Percentiles rank a stretch among this genome's conserved stretches.
Conservation (phyloP, 768 basidiomycete species). For the Rhizopogon salebrosus region DNA sequence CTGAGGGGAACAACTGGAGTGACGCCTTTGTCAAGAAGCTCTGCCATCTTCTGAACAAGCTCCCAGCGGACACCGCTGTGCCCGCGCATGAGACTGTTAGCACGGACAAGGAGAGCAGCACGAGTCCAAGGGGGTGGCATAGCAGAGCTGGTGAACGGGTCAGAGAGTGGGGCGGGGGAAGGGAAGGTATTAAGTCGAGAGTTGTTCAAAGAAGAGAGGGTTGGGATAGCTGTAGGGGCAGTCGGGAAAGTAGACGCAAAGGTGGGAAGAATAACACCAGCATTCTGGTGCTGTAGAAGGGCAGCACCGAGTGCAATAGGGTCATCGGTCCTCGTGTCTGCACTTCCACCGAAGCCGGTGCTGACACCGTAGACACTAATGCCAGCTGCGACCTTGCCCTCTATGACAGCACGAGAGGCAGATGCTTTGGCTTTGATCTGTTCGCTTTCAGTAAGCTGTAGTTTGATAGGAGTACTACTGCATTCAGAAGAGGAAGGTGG, state of each 20-base stretch:
- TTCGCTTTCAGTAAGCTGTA: constrained; percentile 16
- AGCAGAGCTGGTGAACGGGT: constrained; percentile 58
- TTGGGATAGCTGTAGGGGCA: constrained; percentile 5
- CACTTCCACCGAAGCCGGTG: constrained; percentile 84
- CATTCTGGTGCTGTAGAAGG: constrained; percentile 82
- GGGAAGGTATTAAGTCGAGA: background rate
- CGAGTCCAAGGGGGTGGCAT: constrained; percentile 91
- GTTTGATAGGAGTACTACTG: constrained; percentile 7
- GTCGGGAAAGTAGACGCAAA: constrained; percentile 20
- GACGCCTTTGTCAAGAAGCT: constrained; percentile 65
- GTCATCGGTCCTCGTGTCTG: constrained; percentile 77
- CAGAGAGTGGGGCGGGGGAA: constrained; percentile 55
- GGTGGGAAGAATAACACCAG: constrained; percentile 62
- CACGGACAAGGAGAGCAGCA: constrained; percentile 80
- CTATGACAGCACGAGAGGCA: constrained; percentile 60
- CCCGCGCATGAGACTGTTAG: constrained; percentile 85
- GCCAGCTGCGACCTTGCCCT: constrained; percentile 59
- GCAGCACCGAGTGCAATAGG: constrained; percentile 70
- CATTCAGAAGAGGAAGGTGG: constrained; percentile 37
- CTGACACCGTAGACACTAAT: constrained; percentile 81
- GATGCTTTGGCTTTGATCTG: constrained; percentile 46
- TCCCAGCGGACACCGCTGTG: constrained; percentile 84
- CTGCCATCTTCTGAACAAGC: constrained; percentile 73
- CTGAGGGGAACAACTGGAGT: constrained; percentile 79
- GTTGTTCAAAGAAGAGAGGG: background rate